A percentile compares a stretch with the other conserved stretches of the same genome.
Evolutionary conservation across 768 basidiomycete genomes (phyloP).

Genomic region (Imleria badia): DNA sequence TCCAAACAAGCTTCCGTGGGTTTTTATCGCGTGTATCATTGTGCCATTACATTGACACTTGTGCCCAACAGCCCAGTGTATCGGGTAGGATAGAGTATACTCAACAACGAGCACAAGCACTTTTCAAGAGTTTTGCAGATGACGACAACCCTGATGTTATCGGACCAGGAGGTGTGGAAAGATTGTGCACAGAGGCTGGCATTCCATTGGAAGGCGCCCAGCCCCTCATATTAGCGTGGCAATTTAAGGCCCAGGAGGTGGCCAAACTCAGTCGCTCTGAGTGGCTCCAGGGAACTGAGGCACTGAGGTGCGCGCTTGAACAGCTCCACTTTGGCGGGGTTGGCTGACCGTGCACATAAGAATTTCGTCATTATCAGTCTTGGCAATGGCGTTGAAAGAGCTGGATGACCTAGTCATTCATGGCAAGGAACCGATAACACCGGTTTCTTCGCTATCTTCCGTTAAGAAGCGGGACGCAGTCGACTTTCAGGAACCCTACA

Average conservation of each 20-base stretch:
- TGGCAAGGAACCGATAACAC: slow-evolving; percentile 39
- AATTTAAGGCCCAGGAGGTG: slow-evolving; percentile 68
- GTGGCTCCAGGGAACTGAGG: slow-evolving; percentile 60
- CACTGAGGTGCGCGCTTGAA: slow-evolving; percentile 40
- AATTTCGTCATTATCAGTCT: slow-evolving; percentile 47
- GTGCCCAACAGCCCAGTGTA: background rate
- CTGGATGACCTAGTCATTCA: slow-evolving; percentile 62
- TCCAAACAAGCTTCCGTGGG: slow-evolving; percentile 32
- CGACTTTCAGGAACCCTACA: slow-evolving; percentile 47
- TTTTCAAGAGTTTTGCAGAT: slow-evolving; percentile 69
- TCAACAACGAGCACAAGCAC: slow-evolving; percentile 44
- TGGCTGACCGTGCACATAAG: slow-evolving; percentile 30
- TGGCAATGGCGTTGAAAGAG: slow-evolving; percentile 55
- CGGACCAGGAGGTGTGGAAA: slow-evolving; percentile 71
- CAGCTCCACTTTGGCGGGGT: background rate
- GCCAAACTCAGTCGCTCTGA: slow-evolving; percentile 66
- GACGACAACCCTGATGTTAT: slow-evolving; percentile 49
- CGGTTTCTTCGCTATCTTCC: slow-evolving; percentile 19
- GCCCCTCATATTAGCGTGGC: slow-evolving; percentile 77
- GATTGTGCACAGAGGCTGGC: slow-evolving; percentile 65
- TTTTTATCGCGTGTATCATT: slow-evolving; percentile 9
- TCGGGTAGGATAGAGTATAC: slow-evolving; percentile 42
- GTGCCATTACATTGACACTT: background rate
- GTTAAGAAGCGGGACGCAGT: slow-evolving; percentile 34
- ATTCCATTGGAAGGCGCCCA: slow-evolving; percentile 71